Conservation (phyloP, 108 stramenopile species). For the Nitzschia sp. region DNA sequence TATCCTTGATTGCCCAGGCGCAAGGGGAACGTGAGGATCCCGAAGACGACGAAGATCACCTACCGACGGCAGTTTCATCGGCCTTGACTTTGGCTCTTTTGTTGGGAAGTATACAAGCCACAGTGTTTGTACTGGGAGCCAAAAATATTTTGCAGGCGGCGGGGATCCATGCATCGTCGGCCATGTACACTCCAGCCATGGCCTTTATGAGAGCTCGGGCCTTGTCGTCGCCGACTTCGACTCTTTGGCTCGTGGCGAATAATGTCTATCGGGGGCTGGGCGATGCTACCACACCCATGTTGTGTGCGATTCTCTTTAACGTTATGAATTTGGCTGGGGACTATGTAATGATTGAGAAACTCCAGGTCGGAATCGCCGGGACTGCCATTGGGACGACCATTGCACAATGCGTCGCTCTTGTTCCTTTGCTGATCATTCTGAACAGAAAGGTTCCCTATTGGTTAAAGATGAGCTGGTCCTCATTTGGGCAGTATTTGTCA, state of each 20-base stretch:
- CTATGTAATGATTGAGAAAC: conserved; percentile 39
- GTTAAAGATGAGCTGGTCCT: neutral
- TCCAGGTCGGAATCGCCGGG: conserved; percentile 33
- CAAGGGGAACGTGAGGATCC: neutral
- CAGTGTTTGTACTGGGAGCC: conserved; percentile 23
- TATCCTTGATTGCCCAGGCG: conserved; percentile 45
- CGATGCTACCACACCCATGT: conserved; percentile 49
- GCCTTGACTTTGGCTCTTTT: conserved; percentile 36
- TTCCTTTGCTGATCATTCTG: conserved; percentile 28
- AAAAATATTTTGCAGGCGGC: conserved; percentile 8
- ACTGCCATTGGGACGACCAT: conserved; percentile 45
- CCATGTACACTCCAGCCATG: conserved; percentile 34
- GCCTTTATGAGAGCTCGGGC: conserved; percentile 36
- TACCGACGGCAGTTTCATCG: conserved; percentile 27
- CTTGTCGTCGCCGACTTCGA: conserved; percentile 33
- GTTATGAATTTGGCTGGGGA: conserved; percentile 34
- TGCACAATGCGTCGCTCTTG: conserved; percentile 30
- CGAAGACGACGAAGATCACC: conserved; percentile 12
- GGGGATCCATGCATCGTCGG: conserved; percentile 18
- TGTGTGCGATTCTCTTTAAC: conserved; percentile 35
- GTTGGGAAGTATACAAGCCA: conserved; percentile 33
- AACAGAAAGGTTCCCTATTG: conserved; percentile 2
- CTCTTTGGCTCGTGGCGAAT: conserved; percentile 41
- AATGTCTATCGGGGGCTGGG: conserved; percentile 54
- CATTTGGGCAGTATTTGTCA: conserved; percentile 2